These are phyloP conservation scores for Ogataea zsoltii DNA, from an alignment of 805 yeast species.

Conservation along the genomic window DNA sequence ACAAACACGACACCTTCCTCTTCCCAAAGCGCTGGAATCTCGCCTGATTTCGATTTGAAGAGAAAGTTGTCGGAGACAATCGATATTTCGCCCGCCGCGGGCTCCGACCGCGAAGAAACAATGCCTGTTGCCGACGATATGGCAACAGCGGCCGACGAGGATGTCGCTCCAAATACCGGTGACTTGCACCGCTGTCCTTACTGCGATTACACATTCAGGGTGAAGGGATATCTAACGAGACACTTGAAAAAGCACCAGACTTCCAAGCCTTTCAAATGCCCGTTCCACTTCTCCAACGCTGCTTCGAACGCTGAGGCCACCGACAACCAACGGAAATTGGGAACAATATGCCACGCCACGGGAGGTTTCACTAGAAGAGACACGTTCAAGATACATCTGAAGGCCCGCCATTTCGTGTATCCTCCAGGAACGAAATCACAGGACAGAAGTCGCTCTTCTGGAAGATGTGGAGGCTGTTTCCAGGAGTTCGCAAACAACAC, in stretches of 20 bases:
- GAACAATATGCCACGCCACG: conserved; percentile 51
- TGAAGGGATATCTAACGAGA: conserved; percentile 55
- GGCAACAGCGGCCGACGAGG: no score
- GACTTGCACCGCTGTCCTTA: conserved; percentile 43
- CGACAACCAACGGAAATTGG: conserved; percentile 8
- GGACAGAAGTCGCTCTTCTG: conserved; percentile 43
- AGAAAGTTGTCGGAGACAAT: conserved; percentile 5
- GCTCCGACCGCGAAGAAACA: neutral
- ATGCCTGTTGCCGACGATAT: neutral
- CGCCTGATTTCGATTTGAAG: conserved; percentile 6
- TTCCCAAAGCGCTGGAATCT: conserved; percentile 5
- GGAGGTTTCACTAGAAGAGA: conserved; percentile 63
- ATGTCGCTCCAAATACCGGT: no score
- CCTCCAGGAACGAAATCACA: conserved; percentile 55
- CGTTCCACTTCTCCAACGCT: conserved; percentile 40
- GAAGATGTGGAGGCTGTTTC: conserved; percentile 58
- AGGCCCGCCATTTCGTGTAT: conserved; percentile 55
- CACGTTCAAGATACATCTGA: conserved; percentile 58
- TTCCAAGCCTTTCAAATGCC: conserved; percentile 55
- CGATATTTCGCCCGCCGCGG: neutral
- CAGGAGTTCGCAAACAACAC: conserved; percentile 47
- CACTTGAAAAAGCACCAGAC: conserved; percentile 54
- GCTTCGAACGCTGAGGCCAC: conserved; percentile 10
- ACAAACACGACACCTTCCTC: neutral
- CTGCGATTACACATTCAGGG: conserved; percentile 50